Base-by-base conservation (phyloP, 2,329 filamentous ascomycete genomes). In the Colletotrichum godetiae region DNA sequence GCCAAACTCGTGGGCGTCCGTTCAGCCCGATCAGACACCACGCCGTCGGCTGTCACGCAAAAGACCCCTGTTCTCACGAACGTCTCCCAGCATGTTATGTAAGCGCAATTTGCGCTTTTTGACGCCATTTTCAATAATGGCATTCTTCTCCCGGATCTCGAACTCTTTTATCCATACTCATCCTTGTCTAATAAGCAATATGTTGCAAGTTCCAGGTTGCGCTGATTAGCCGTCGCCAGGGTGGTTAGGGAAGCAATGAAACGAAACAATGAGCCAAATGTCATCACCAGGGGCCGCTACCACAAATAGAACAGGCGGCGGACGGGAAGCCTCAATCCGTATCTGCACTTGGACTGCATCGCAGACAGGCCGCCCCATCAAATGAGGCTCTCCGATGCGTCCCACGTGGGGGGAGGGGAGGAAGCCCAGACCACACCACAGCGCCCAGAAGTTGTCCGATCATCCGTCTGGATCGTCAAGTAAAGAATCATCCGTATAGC, bases 311-410 rank as follows among this genome's bases (percentile, higher is more conserved):
- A n/a, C 55, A 35, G 53, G 35, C 24, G 37, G 31, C 53, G 57
- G 27, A 27, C 22, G 27, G 27, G 22, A 29, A 53, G 29, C 57
- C 60, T 19, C 37, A 65, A 42, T 60, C 37, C 67, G 42, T 33
- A 67, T 59, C n/a, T 59, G 42, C 22, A 61, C 56, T 46, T 46
- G 62, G 59, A 33, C 52, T 70, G 31, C 13, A 27, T 33, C 49
- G 42, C 7, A 55, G 63, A 69, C 69, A 68, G 69, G 55, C 69
- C 69, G 68, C 58, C 31, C 46, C 58, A 64, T 72, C 69, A 69
- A 69, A 69, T 72, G 66, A 69, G 66, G 69, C 69, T 72, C 65
- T 33, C 69, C 19, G 42, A 46, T 69, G 58, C 59, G 69, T 72
- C 65, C 69, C 69, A 72, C 69, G 69, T 72, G 69, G 69, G 64